Conservation (phyloP, 164 flowering plant species). For the Macadamia integrifolia region DNA sequence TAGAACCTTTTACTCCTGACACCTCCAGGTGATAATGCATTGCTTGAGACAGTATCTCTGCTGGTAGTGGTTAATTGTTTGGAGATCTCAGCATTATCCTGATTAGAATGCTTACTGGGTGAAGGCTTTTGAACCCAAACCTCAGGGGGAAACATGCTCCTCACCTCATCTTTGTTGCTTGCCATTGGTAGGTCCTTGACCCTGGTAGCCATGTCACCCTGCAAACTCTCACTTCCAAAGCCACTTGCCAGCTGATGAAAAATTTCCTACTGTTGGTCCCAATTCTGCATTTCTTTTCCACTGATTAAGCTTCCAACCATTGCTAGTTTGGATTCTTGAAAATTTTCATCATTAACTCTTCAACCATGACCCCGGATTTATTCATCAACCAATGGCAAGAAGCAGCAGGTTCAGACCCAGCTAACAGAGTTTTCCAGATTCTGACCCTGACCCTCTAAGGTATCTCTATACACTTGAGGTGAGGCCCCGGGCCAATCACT, state of each 20-base stretch:
- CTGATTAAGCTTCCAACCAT: slow-evolving; percentile 39
- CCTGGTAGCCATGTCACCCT: slow-evolving; percentile 16
- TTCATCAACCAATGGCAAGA: slow-evolving; percentile 28
- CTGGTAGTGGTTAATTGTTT: slow-evolving; percentile 22
- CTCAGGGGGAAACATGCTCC: slow-evolving; percentile 22
- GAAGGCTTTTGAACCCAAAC: slow-evolving; percentile 23
- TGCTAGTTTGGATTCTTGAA: slow-evolving; percentile 31
- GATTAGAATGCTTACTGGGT: slow-evolving; percentile 12
- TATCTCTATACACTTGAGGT: slow-evolving; percentile 28
- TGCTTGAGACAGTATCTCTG: slow-evolving; percentile 16
- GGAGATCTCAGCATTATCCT: slow-evolving; percentile 12
- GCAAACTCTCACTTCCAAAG: slow-evolving; percentile 31
- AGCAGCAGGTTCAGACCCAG: slow-evolving; percentile 28
- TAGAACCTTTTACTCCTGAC: slow-evolving; percentile 58
- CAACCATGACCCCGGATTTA: slow-evolving; percentile 49
- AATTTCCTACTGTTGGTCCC: slow-evolving; percentile 44
- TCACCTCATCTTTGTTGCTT: slow-evolving; percentile 25
- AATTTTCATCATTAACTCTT: slow-evolving; percentile 60
- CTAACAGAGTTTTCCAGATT: slow-evolving; percentile 18
- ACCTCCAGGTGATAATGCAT: slow-evolving; percentile 31
- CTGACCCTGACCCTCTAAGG: slow-evolving; percentile 37
- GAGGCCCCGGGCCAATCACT: slow-evolving; percentile 34
- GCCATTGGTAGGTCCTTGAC: slow-evolving; percentile 21
- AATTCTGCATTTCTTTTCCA: slow-evolving; percentile 26
- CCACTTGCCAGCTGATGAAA: slow-evolving; percentile 43